Base-by-base conservation (phyloP, 768 basidiomycete species). In the Lactarius deliciosus region DNA sequence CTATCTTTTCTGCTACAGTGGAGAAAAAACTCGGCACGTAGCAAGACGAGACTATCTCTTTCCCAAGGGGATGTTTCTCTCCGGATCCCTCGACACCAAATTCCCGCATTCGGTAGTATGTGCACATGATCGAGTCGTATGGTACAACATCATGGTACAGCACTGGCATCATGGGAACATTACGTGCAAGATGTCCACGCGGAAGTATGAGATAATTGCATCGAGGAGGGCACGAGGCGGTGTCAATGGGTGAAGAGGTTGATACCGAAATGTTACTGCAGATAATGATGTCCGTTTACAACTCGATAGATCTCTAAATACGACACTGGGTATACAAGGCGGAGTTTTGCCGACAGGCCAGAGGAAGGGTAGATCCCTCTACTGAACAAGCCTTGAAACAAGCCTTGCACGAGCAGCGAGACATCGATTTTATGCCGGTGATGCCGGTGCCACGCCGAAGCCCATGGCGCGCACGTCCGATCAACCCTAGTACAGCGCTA, bases 1-100 rank as follows among this genome's bases (percentile, higher is more conserved):
- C 38, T 74, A 75, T 16, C 36, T 78, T 40, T 34, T 9, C n/a
- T 10, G n/a, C 45, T 7, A 9, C 69, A 86, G 85, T 56, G 80
- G 81, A 15, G 83, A 86, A 15, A n/a, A 73, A 76, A 86, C 66
- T 74, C 83, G 9, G 77, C 77, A 10, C 95, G 96, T 40, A 40
- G 75, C 81, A 76, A 50, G 93, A 94, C 74, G 92, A n/a, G n/a
- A 89, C 91, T 1, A 83, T 3, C 15, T 13, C 15, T 40, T 40
- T 15, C 38, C 15, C 15, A 10, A 40, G 38, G 38, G 13, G 4
- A 71, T 74, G 2, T 97, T 95, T 74, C 77, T 98, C 11, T 70
- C 71, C 32, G 77, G 36, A 36, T 13, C 36, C 3, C 36, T 36
- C 36, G 11, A 36, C 10, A 36, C 36, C 36, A 36, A 36, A 36